These are phyloP conservation scores for Aspergillus mulundensis DNA, from an alignment of 495 filamentous ascomycete genomes.

Conservation along the genomic window DNA sequence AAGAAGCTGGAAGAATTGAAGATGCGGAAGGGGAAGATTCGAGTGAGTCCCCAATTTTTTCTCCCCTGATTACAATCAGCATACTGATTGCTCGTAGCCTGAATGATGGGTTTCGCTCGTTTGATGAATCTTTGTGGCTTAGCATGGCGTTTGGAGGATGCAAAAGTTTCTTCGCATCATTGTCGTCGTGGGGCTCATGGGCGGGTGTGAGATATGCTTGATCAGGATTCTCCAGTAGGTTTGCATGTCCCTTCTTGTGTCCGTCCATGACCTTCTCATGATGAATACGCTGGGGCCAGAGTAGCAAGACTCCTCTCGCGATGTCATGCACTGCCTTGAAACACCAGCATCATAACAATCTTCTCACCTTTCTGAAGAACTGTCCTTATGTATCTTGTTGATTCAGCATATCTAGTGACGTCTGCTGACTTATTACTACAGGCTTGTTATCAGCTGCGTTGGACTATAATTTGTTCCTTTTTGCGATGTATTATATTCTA, in stretches of 20 bases:
- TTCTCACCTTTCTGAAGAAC: conserved; percentile 47
- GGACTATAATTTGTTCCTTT: neutral
- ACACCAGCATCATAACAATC: conserved; percentile 47
- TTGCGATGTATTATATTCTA: neutral
- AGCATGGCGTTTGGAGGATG: conserved; percentile 27
- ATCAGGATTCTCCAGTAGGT: conserved; percentile 1
- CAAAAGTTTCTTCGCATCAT: conserved; percentile 13
- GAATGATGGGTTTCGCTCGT: conserved; percentile 29
- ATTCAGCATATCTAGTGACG: neutral
- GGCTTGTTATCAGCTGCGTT: neutral
- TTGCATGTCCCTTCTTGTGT: conserved; percentile 4
- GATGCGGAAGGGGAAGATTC: conserved; percentile 45
- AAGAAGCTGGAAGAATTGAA: conserved; percentile 51
- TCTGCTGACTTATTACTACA: neutral
- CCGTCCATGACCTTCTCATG: conserved; percentile 19
- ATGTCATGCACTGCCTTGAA: conserved; percentile 48
- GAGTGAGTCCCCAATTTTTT: conserved; percentile 29
- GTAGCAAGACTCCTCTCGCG: conserved; percentile 40
- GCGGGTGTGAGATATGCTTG: neutral
- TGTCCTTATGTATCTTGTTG: neutral
- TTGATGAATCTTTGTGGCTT: conserved; percentile 13
- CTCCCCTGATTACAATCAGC: neutral
- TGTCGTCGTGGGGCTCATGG: neutral
- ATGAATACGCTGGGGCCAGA: conserved; percentile 58
- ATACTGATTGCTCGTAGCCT: conserved; percentile 32